Conservation (phyloP, 2,329 filamentous ascomycete genomes). For the Mycosphaerella sp. region DNA sequence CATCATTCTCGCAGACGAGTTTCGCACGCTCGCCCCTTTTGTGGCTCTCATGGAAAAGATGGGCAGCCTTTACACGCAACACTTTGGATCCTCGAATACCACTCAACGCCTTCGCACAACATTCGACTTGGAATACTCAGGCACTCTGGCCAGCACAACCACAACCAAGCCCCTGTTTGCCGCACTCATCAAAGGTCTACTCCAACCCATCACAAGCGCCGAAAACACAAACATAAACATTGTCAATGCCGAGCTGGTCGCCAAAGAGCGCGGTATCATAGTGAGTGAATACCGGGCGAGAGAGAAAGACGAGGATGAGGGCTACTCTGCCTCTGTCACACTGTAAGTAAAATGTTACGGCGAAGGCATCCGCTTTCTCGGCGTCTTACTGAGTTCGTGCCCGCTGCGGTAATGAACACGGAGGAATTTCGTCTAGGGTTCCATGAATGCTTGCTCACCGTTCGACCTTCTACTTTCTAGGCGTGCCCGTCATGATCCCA, state of each 20-base stretch:
- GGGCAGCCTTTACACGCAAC: conserved; percentile 72
- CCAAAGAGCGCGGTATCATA: conserved; percentile 69
- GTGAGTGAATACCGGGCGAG: conserved; percentile 67
- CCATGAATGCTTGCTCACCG: too few relatives aligned
- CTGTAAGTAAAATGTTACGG: conserved; percentile 34
- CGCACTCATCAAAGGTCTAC: conserved; percentile 69
- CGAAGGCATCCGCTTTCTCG: too few relatives aligned
- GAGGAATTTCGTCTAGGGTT: too few relatives aligned
- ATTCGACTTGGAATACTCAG: conserved; percentile 73
- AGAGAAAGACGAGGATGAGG: conserved; percentile 49
- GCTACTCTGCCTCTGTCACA: conserved; percentile 66
- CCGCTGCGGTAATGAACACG: too few relatives aligned
- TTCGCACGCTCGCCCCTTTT: conserved; percentile 69
- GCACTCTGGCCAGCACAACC: conserved; percentile 62
- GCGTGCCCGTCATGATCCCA: conserved; percentile 42
- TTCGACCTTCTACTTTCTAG: too few relatives aligned
- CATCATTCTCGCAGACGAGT: conserved; percentile 74
- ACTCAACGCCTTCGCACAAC: conserved; percentile 51
- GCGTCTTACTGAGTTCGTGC: too few relatives aligned
- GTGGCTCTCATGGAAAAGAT: conserved; percentile 72
- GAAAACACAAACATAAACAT: conserved; percentile 70
- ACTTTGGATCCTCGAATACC: conserved; percentile 49
- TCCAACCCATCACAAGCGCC: conserved; percentile 60
- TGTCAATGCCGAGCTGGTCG: conserved; percentile 70
- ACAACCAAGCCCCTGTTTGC: conserved; percentile 76